A percentile compares a stretch with the other conserved stretches of the same genome.
Conservation (phyloP, 2,329 filamentous ascomycete genomes). For the Penicillium sp. region DNA sequence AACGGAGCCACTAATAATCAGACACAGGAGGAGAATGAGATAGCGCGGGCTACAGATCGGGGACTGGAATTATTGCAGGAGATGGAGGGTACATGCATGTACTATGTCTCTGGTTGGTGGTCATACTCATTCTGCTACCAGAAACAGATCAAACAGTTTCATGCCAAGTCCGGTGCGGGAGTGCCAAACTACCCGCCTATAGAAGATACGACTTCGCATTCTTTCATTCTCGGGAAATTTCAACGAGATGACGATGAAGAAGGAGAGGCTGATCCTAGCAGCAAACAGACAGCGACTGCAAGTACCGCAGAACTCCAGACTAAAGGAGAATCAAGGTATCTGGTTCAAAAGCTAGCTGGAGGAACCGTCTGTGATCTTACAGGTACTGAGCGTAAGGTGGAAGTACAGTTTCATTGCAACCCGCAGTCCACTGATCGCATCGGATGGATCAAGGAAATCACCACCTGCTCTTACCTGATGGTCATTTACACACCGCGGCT, state of each 20-base stretch:
- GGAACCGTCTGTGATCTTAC: slow-evolving; percentile 87
- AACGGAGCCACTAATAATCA: slow-evolving; percentile 27
- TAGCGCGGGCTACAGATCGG: slow-evolving; percentile 68
- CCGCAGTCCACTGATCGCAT: slow-evolving; percentile 73
- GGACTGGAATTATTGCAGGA: slow-evolving; percentile 77
- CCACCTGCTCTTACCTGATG: slow-evolving; percentile 90
- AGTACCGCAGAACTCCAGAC: slow-evolving; percentile 66
- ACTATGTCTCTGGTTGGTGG: slow-evolving; percentile 87
- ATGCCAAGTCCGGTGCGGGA: slow-evolving; percentile 68
- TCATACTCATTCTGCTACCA: slow-evolving; percentile 94
- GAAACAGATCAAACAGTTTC: slow-evolving; percentile 82
- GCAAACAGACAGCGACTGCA: slow-evolving; percentile 22
- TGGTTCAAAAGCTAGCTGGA: slow-evolving; percentile 74
- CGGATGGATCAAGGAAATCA: slow-evolving; percentile 87
- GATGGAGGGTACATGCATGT: slow-evolving; percentile 77
- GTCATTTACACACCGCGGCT: slow-evolving; percentile 83
- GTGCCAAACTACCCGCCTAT: slow-evolving; percentile 66
- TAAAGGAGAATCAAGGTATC: slow-evolving; percentile 78
- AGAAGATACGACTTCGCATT: slow-evolving; percentile 70
- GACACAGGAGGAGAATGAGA: slow-evolving; percentile 74
- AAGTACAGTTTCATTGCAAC: slow-evolving; percentile 75
- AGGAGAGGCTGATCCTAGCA: slow-evolving; percentile 17
- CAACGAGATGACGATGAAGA: slow-evolving; percentile 31
- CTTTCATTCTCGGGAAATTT: slow-evolving; percentile 71
- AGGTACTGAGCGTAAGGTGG: slow-evolving; percentile 73